Conservation (phyloP, 148 eudicot genomes). For the Limonium bicolor region DNA sequence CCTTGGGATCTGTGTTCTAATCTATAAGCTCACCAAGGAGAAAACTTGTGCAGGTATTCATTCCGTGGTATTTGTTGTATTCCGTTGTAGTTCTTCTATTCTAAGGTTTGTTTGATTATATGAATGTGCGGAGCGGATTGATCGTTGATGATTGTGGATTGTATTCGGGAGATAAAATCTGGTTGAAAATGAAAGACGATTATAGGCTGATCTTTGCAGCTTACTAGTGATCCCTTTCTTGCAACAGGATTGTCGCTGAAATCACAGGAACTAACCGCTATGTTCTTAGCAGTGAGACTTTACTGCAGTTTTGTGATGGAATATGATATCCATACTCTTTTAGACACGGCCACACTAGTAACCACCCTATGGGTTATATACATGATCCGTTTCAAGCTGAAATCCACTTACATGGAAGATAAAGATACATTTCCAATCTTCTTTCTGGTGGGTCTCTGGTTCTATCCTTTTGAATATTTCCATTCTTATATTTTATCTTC, state of each 20-base stretch:
- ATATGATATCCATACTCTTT: constrained; percentile 32
- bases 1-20: constrained; percentile 40
- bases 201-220: neutral
- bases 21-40: constrained; percentile 42
- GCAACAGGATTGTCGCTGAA: constrained; percentile 27
- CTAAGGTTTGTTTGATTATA: neutral
- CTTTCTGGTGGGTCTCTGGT: constrained; percentile 26
- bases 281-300: constrained; percentile 27
- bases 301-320: constrained; percentile 39
- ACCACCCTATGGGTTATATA: constrained; percentile 36
- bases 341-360: constrained; percentile 30
- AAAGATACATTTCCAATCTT: constrained; percentile 29
- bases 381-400: constrained; percentile 30
- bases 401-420: constrained; percentile 31
- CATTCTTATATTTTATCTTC: neutral
- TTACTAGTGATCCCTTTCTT: neutral
- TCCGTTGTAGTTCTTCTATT: neutral
- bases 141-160: neutral
- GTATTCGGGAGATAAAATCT: neutral
- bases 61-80: neutral
- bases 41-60: constrained; percentile 44
- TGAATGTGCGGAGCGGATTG: neutral
- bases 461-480: too few species aligned
- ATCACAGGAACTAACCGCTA: constrained; percentile 32
- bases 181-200: neutral